phyloP scores from a whole-genome alignment of 768 basidiomycete species.

The Psilocybe cyanescens region DNA sequence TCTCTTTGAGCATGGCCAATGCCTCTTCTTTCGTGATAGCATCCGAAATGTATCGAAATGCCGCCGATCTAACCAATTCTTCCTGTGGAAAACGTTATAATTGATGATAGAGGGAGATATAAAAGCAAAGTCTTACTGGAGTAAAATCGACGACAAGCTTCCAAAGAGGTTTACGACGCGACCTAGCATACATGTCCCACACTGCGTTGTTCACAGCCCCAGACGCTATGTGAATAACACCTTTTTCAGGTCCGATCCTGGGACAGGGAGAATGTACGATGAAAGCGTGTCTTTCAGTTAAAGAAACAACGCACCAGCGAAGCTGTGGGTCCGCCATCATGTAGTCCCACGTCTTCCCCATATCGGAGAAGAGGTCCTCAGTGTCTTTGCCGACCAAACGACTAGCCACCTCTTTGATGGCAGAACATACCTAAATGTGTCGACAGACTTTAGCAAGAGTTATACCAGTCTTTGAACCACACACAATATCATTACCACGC shows the following conservation, averaged over 20 bases:
- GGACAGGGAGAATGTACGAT: not conserved
- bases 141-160: slow-evolving; percentile 93
- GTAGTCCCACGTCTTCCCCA: slow-evolving; percentile 91
- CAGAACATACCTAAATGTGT: slow-evolving; percentile 67
- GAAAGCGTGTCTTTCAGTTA: not conserved
- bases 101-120: not conserved
- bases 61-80: slow-evolving; percentile 73
- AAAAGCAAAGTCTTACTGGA: slow-evolving; percentile 42
- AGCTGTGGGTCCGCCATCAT: slow-evolving; percentile 89
- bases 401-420: slow-evolving; percentile 78
- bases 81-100: slow-evolving; percentile 46
- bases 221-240: slow-evolving; percentile 90
- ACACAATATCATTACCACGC: slow-evolving; percentile 91
- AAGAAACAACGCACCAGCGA: slow-evolving; percentile 65
- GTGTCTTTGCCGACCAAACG: slow-evolving; percentile 84
- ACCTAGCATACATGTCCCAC: slow-evolving; percentile 91
- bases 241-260: slow-evolving; percentile 94
- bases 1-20: slow-evolving; percentile 76
- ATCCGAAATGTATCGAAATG: slow-evolving; percentile 93
- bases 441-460: not conserved
- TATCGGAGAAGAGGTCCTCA: slow-evolving; percentile 82
- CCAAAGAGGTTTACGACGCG: slow-evolving; percentile 87
- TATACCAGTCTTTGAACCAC: slow-evolving; percentile 14
- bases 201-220: slow-evolving; percentile 91
- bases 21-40: slow-evolving; percentile 93